Evolutionary conservation across 352 stramenopile genomes (phyloP).

Genomic region (Phytophthora nicotianae): DNA sequence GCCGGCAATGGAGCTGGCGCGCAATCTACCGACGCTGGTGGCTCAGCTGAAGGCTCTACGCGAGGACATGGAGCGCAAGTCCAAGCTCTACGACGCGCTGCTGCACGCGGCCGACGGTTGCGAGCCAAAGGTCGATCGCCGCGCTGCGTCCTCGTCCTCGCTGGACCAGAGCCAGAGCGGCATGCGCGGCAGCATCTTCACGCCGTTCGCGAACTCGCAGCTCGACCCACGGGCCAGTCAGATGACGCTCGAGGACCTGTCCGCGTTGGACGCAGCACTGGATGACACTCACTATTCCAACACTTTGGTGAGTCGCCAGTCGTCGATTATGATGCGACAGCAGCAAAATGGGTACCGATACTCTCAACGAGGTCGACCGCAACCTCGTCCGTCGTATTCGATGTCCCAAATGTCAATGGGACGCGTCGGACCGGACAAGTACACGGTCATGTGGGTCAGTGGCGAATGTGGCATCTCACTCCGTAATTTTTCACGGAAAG

Average conservation of each 20-base stretch:
- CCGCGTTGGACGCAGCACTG: conserved; percentile 18
- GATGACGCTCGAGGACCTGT: conserved; percentile 34
- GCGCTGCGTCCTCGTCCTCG: not conserved
- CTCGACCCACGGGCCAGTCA: conserved; percentile 37
- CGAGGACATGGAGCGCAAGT: conserved; percentile 71
- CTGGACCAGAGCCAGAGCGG: conserved; percentile 25
- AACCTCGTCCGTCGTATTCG: conserved; percentile 17
- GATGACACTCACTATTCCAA: conserved; percentile 32
- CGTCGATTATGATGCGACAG: conserved; percentile 34
- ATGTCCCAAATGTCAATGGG: conserved; percentile 7
- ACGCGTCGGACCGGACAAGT: conserved; percentile 32
- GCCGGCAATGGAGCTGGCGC: conserved; percentile 49
- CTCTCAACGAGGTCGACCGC: conserved; percentile 9
- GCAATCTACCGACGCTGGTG: conserved; percentile 69
- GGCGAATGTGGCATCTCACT: conserved; percentile 86
- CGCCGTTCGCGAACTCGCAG: conserved; percentile 41
- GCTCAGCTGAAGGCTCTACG: conserved; percentile 64
- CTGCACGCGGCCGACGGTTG: conserved; percentile 14
- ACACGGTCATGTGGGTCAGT: conserved; percentile 82
- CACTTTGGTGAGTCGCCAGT: conserved; percentile 39
- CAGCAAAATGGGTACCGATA: conserved; percentile 26
- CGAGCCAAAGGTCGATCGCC: not conserved
- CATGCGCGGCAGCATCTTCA: conserved; percentile 50
- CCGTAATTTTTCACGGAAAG: conserved; percentile 69
- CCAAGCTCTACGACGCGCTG: conserved; percentile 73